Base-by-base conservation (phyloP, 2,329 filamentous ascomycete genomes). In the Exophiala xenobiotica region DNA sequence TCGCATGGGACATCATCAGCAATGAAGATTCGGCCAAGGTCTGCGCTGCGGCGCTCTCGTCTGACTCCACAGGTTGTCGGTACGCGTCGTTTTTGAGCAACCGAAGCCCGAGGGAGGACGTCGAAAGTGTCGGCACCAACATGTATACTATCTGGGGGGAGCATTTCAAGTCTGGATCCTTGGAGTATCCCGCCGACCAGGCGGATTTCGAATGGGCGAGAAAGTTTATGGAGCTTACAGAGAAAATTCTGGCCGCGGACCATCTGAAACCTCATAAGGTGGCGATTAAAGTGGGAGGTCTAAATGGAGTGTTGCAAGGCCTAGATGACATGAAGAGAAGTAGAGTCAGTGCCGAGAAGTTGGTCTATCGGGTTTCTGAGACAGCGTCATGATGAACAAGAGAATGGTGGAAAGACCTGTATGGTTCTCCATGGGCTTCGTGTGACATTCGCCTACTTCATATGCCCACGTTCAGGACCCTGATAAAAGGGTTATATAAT, bases 111-210 rank as follows among this genome's bases (percentile, higher is more conserved):
- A 27, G 38, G 35, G 16, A 27, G 14, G 37, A 40, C 9, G 26
- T 49, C 24, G 46, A 43, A 29, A 42, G 46, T 24, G 22, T 43
- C 12, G 38, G 24, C 9, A 33, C 37, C 23, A 35, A 49, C 19
- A 31, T 42, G 41, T 45, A 45, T 18, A 45, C 41, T n/a, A 20
- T 33, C 6, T 45, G 41, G 41, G 41, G 41, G 3, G 41, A 45
- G 23, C n/a, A 26, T 29, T 45, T 45, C 19, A 23, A 9, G 6
- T 6, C 18, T 3, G 41, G 41, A 26, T 8, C 7, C 6, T 7
- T 29, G 20, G 41, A 45, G 14, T 45, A 29, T 7, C 22, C 41
- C 4, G 41, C 41, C n/a, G 11, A 8, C 20, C 9, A 7, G 23
- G 41, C 8, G 27, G 41, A 45, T 16, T 45, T 45, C 23, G 12